Evolutionary conservation across 768 basidiomycete genomes (phyloP).

Genomic region (Leccinellum rugosiceps): DNA sequence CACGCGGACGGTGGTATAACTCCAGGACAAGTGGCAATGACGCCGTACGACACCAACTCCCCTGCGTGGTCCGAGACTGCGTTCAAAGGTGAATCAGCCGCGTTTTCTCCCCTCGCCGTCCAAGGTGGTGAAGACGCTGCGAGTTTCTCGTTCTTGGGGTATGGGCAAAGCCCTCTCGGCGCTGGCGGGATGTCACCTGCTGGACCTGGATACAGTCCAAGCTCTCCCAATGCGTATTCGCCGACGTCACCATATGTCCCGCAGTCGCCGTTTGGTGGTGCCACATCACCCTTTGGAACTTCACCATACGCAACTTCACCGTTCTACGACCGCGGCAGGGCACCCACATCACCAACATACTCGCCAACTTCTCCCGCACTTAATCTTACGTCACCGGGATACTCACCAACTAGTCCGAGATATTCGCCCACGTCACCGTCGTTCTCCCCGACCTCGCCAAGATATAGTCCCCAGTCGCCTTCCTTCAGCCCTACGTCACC

Average conservation of each 20-base stretch:
- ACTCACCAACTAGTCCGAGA: conserved; percentile 68
- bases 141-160: conserved; percentile 70
- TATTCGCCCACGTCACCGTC: conserved; percentile 84
- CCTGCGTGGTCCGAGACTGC: conserved; percentile 76
- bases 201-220: conserved; percentile 84
- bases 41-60: conserved; percentile 92
- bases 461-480: conserved; percentile 86
- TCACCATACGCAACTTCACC: conserved; percentile 85
- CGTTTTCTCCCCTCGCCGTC: conserved; percentile 93
- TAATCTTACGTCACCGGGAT: conserved; percentile 75
- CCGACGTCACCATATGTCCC: conserved; percentile 90
- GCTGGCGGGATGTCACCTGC: conserved; percentile 88
- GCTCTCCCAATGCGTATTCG: conserved; percentile 85
- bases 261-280: conserved; percentile 79
- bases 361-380: conserved; percentile 86
- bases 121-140: conserved; percentile 82
- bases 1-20: conserved; percentile 88
- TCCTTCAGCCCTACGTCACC: conserved; percentile 90
- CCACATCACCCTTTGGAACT: conserved; percentile 77
- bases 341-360: conserved; percentile 77
- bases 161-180: conserved; percentile 82
- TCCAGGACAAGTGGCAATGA: conserved; percentile 89
- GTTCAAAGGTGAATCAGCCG: conserved; percentile 81
- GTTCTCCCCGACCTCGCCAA: conserved; percentile 82
- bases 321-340: conserved; percentile 66